These are phyloP conservation scores for Penicillium sp. DNA, from an alignment of 2,329 filamentous ascomycete genomes.

Conservation along the genomic window DNA sequence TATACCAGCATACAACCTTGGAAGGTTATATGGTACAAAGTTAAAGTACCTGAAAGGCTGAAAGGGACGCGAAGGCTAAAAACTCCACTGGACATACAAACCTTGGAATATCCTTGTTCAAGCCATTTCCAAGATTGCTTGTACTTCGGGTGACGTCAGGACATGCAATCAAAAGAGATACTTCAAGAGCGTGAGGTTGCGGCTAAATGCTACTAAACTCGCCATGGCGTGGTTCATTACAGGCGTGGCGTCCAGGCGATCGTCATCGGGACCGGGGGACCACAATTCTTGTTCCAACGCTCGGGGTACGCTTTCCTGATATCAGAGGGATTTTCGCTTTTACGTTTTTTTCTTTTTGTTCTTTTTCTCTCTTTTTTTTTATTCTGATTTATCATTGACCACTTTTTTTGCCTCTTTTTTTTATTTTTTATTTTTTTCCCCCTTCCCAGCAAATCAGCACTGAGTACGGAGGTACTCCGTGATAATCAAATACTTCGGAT, in stretches of 20 bases:
- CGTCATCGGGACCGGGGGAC: slow-evolving; percentile 19
- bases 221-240: slow-evolving; percentile 14
- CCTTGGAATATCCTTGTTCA: too few relatives aligned
- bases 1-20: too few relatives aligned
- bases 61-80: neutral
- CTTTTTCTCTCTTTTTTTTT: too few relatives aligned
- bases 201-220: slow-evolving; percentile 4
- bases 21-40: neutral
- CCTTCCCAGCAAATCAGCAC: neutral
- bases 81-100: neutral
- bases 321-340: neutral
- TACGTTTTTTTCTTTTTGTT: neutral
- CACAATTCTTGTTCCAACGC: slow-evolving; percentile 20
- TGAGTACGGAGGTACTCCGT: neutral
- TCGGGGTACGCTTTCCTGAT: slow-evolving; percentile 14
- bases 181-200: slow-evolving; percentile 3
- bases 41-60: neutral
- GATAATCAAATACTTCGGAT: slow-evolving; percentile 1
- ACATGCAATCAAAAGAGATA: neutral
- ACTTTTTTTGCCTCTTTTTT: neutral
- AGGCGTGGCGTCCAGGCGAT: slow-evolving; percentile 25
- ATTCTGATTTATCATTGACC: too few relatives aligned
- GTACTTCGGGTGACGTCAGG: slow-evolving; percentile 23
- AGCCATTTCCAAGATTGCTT: slow-evolving; percentile 1
- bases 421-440: neutral